Base-by-base conservation (phyloP, 2,329 filamentous ascomycete genomes). In the Colletotrichum agaves region DNA sequence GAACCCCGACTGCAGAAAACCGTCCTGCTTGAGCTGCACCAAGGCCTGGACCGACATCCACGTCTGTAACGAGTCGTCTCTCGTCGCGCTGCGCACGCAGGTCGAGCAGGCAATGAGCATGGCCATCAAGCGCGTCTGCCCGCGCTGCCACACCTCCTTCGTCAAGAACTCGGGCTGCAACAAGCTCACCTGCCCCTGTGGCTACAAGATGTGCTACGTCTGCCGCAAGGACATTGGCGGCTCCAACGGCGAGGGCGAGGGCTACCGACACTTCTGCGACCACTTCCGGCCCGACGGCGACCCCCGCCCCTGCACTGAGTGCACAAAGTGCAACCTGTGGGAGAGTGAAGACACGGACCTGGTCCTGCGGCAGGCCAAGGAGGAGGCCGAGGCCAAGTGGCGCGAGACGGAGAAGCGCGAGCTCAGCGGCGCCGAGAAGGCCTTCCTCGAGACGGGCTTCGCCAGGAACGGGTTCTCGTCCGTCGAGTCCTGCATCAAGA, bases 191-290 rank as follows among this genome's bases (percentile, higher is more conserved):
- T 98, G 96, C 76, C 90, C 94, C 15, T 99, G 96, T 79, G 96
- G 96, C 8, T 98, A 98, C 80, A 91, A 92, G 73, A 98, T 98
- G 95, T 99, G 96, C 78, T 99, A 99, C 75, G 89, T 98, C 52
- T 99, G 96, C 78, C 92, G 96, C 44, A 91, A 91, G 72, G 90
- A 93, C 74, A 88, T 91, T 52, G 82, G 84, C 63, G 82, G 87
- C 56, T 69, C 72, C 39, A 79, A 73, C 13, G 76, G 74, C 12
- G 72, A 76, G 31, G 79, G 79, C 53, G 91, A 94, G 76, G 94
- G 95, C 0, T 98, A 99, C 78, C 86, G 89, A 43, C 96, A 99
- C 79, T 99, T 98, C 75, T 99, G 96, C 77, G 92, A 97, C 76
- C 96, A 98, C 79, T 98, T 98, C 78, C 87, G 96, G 8, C 91